Percentiles rank a stretch among this genome's conserved stretches.
phyloP scores from a whole-genome alignment of 768 basidiomycete species.

The Calocybe indica region DNA sequence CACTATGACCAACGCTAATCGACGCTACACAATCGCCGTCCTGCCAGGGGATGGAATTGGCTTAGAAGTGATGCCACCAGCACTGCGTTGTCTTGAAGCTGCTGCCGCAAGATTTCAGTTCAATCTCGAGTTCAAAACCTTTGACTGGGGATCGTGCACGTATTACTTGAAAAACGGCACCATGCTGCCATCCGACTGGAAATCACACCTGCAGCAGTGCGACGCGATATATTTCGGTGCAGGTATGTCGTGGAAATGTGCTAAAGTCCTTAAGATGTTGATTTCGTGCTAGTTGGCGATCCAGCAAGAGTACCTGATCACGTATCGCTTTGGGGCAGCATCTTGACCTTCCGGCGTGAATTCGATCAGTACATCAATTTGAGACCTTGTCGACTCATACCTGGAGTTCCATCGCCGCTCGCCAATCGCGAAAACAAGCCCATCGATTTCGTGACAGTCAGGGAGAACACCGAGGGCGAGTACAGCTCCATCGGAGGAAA shows the following conservation, averaged over 20 bases:
- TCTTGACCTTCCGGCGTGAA: slow-evolving; percentile 44
- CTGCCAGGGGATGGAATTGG: slow-evolving; percentile 53
- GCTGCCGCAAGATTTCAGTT: slow-evolving; percentile 39
- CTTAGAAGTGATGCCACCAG: slow-evolving; percentile 44
- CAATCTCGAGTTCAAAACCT: slow-evolving; percentile 35
- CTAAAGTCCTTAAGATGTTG: slow-evolving; percentile 9
- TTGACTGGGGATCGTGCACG: slow-evolving; percentile 42
- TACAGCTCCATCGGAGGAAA: slow-evolving; percentile 44
- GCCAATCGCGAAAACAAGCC: slow-evolving; percentile 33
- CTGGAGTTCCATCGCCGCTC: slow-evolving; percentile 41
- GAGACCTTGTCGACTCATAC: slow-evolving; percentile 42
- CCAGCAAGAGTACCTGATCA: slow-evolving; percentile 48
- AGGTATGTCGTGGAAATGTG: slow-evolving; percentile 14
- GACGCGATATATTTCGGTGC: slow-evolving; percentile 46
- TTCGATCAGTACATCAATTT: slow-evolving; percentile 47
- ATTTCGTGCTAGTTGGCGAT: slow-evolving; percentile 30
- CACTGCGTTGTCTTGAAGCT: slow-evolving; percentile 38
- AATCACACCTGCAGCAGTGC: slow-evolving; percentile 30
- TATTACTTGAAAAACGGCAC: slow-evolving; percentile 40
- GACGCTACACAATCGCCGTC: slow-evolving; percentile 37
- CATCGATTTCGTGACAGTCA: slow-evolving; percentile 48
- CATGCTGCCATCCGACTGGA: slow-evolving; percentile 41
- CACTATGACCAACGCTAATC: no score
- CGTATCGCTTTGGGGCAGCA: slow-evolving; percentile 48
- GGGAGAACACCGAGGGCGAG: slow-evolving; percentile 55